Evolutionary conservation across 1,284 basidiomycete species (phyloP).

Genomic region (Xerocomus nothofagi): DNA sequence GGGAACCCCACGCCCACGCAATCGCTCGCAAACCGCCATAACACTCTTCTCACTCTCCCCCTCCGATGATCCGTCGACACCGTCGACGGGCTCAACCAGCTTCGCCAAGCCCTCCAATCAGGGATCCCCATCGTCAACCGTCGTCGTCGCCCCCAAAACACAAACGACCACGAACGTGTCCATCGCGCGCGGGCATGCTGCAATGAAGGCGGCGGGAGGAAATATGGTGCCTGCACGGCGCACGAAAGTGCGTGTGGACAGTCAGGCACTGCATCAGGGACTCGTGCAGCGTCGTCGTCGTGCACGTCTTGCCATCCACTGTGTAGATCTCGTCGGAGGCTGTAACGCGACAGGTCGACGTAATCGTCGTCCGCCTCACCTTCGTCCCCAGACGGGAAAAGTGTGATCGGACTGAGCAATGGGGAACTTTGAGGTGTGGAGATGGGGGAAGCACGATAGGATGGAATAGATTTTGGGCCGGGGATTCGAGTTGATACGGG

Average conservation of each 20-base stretch:
- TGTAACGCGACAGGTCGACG: constrained; percentile 30
- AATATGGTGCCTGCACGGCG: constrained; percentile 15
- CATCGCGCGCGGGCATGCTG: constrained; percentile 19
- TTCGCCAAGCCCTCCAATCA: constrained; percentile 16
- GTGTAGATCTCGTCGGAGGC: constrained; percentile 48
- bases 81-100: constrained; percentile 4
- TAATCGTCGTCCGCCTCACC: constrained; percentile 23
- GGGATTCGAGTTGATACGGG: constrained; percentile 27
- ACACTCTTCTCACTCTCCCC: constrained; percentile 10
- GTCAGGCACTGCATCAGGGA: neutral
- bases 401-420: constrained; percentile 33
- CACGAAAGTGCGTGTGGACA: neutral
- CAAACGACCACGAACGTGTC: constrained; percentile 39
- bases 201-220: constrained; percentile 27
- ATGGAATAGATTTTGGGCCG: constrained; percentile 16
- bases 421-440: constrained; percentile 30
- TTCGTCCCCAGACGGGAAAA: constrained; percentile 36
- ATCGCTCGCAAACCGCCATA: constrained; percentile 28
- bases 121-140: constrained; percentile 42
- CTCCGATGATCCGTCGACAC: neutral
- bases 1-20: constrained; percentile 30
- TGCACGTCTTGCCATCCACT: constrained; percentile 23
- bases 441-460: constrained; percentile 29
- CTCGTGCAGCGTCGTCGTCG: constrained; percentile 10
- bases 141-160: constrained; percentile 42